Base-by-base conservation (phyloP, 2,329 filamentous ascomycete species). In the Boeremia lycopersici region DNA sequence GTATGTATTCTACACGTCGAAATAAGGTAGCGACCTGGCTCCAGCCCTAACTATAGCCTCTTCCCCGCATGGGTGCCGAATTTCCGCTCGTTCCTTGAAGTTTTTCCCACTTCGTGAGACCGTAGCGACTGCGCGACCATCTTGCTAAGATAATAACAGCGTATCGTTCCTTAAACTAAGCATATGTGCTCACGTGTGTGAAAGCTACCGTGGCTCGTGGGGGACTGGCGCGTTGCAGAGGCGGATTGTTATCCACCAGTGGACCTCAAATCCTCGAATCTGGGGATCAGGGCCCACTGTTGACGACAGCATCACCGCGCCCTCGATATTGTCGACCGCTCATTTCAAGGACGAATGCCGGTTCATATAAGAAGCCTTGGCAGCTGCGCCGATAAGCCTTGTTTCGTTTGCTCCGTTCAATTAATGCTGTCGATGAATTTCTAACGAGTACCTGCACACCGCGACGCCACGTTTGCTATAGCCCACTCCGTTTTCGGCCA, bases 1-100 rank as follows among this genome's bases (percentile, higher is more conserved):
- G 19, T 1, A 47, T 26, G 10, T n/a, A 10, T 6, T 29, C n/a
- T 39, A 40, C 44, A 48, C 45, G 51, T 54, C n/a, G 7, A 40
- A 34, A 54, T 54, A 40, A 54, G 45, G 45, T 54, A 44, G 40
- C 34, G 8, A 45, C 29, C 44, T 48, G 43, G 31, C n/a, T 28
- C n/a, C 26, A 17, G 31, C 31, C 28, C 50, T 44, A 53, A 43
- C 8, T 34, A 3, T 28, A 4, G 11, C 10, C 38, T 15, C 6
- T 29, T 23, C 39, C 34, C 33, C 45, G 40, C 34, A 25, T 9
- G 4, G 34, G 40, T 48, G 45, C 39, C 45, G 39, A 17, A 4
- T 31, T 44, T 10, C 51, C 45, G 51, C 17, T 31, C 19, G 15
- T 3, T 4, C 9, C 7, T 5, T 4, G 17, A 29, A 7, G 13